Conservation (phyloP, 2,329 filamentous ascomycete species). For the Blastomyces percursus region DNA sequence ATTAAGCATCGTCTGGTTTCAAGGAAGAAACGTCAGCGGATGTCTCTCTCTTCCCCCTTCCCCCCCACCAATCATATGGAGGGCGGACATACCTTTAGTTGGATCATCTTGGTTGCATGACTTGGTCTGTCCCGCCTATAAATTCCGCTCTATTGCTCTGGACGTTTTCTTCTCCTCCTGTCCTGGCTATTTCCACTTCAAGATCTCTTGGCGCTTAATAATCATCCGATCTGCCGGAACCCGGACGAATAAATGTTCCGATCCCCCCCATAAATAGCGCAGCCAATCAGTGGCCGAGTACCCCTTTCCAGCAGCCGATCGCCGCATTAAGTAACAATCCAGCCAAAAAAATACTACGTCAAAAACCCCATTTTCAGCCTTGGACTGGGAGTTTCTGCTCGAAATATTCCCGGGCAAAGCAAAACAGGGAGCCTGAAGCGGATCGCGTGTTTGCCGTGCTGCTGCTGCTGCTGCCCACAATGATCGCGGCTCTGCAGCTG, state of each 20-base stretch:
- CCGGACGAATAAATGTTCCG: not conserved
- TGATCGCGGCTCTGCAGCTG: slow-evolving; percentile 2
- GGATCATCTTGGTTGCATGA: slow-evolving; percentile 62
- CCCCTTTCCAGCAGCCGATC: not conserved
- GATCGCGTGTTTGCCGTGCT: not conserved
- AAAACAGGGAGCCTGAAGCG: not conserved
- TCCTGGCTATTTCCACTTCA: slow-evolving; percentile 6
- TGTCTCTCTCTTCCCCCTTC: not conserved
- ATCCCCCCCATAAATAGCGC: too few relatives aligned
- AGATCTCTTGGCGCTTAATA: not conserved
- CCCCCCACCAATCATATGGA: not conserved
- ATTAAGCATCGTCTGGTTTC: slow-evolving; percentile 75
- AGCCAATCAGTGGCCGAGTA: slow-evolving; percentile 2
- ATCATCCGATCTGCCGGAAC: not conserved
- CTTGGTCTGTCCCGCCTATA: slow-evolving; percentile 10
- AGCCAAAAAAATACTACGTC: not conserved
- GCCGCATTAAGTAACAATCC: not conserved
- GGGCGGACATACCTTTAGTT: slow-evolving; percentile 56
- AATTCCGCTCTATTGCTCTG: slow-evolving; percentile 1
- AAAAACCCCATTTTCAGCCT: not conserved
- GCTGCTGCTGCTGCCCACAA: not conserved
- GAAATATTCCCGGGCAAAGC: not conserved
- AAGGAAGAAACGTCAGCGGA: not conserved
- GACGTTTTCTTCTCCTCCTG: not conserved
- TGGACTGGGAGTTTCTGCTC: not conserved